Evolutionary conservation across 75 land plant genomes (phyloP).

Genomic region (Picea sitchensis): DNA sequence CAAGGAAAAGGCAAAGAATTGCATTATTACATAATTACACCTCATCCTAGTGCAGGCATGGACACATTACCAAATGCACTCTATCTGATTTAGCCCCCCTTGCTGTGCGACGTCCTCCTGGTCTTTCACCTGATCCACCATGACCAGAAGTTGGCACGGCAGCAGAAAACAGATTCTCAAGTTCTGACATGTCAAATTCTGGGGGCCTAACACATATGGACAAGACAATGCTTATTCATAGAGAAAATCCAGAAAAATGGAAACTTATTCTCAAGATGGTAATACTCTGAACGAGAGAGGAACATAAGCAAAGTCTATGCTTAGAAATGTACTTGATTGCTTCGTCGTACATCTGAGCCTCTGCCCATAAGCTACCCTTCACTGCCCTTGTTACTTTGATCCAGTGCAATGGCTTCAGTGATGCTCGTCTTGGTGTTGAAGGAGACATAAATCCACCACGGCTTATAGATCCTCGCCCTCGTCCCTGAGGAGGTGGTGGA

Average conservation of each 20-base stretch:
- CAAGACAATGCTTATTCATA: not conserved
- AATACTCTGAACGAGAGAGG: conserved; percentile 11
- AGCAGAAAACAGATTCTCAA: conserved; percentile 74
- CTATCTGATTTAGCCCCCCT: conserved; percentile 63
- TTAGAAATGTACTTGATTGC: conserved; percentile 33
- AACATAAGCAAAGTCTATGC: conserved; percentile 14
- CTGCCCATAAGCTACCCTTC: conserved; percentile 99
- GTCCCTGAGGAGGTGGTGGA: conserved; percentile 23
- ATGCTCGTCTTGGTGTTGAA: conserved; percentile 53
- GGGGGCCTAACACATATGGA: conserved; percentile 35
- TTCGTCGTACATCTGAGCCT: conserved; percentile 76
- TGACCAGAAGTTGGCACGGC: conserved; percentile 42
- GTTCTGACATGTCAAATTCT: conserved; percentile 77
- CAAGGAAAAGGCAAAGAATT: not conserved
- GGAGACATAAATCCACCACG: conserved; percentile 13
- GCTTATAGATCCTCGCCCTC: conserved; percentile 24
- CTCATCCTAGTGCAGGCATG: too few species aligned
- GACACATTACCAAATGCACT: conserved; percentile 60
- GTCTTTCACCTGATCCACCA: conserved; percentile 33
- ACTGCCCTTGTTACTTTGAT: conserved; percentile 92
- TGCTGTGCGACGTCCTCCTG: conserved; percentile 56
- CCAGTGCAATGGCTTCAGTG: conserved; percentile 95
- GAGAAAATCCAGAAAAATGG: conserved; percentile 5
- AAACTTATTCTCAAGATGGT: not conserved
- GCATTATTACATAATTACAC: not conserved